Base-by-base conservation (phyloP, 2,329 filamentous ascomycete genomes). In the Cladosporium oxysporum region DNA sequence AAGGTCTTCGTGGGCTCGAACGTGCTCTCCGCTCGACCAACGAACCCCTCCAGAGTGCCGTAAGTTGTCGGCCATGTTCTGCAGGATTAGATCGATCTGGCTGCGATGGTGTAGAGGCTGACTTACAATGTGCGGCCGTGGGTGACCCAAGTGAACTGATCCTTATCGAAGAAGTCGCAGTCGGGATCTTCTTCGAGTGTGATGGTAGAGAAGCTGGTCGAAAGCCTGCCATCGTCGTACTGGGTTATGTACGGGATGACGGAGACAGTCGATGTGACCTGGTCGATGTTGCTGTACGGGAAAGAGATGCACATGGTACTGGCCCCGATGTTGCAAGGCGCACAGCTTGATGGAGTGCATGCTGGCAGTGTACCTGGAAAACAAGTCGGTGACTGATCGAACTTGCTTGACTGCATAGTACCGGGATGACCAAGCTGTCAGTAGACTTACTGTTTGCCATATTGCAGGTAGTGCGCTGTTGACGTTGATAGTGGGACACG, bases 321-420 rank as follows among this genome's bases (percentile, higher is more conserved):
- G n/a, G 61, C 61, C 8, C 29, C 50, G 10, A 63, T 63, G 18
- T 63, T 55, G 37, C 61, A 63, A 6, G 61, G 61, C 14, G 61
- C 61, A 23, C 61, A 63, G 35, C 31, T 53, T 29, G 61, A 29
- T 23, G 33, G 18, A 18, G 35, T 31, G 61, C 61, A 63, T 29
- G 33, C 33, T 33, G 61, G 61, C 2, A 59, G 37, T 11, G 57
- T 16, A 29, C 35, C 57, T 59, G 26, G 41, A 47, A 3, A 12
- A 12, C 10, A 3, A n/a, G 37, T 44, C 18, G 7, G 37, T 18
- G 3, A 44, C 3, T n/a, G 18, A n/a, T 8, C 37, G 6, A 8
- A 6, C 0, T 37, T 37, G 35, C 14, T 41, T 41, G 35, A 18
- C 14, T 18, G 18, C 35, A 7, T 3, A 18, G 16, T 7, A 18